Evolutionary conservation across 176 grass and related monocot species (phyloP).

Genomic region (Alloteropsis semialata): DNA sequence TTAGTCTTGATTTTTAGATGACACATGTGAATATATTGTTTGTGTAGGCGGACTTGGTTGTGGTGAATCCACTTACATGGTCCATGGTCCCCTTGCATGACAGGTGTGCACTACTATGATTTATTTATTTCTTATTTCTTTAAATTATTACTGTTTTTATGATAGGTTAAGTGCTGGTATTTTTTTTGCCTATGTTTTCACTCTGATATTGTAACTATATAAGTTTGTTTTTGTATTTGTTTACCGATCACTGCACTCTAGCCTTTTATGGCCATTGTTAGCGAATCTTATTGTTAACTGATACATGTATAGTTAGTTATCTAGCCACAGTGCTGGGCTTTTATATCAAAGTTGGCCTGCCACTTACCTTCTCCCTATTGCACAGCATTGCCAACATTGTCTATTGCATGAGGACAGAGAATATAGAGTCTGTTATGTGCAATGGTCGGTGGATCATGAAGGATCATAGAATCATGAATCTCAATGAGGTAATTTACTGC

Average conservation of each 20-base stretch:
- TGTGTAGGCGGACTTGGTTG: constrained; percentile 76
- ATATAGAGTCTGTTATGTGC: constrained; percentile 63
- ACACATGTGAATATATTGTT: not conserved
- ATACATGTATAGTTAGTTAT: not conserved
- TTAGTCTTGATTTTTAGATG: not conserved
- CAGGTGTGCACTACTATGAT: constrained; percentile 39
- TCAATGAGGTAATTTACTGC: constrained; percentile 44
- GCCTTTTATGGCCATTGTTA: not conserved
- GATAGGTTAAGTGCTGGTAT: not conserved
- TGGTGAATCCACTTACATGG: constrained; percentile 86
- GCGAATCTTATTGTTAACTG: not conserved
- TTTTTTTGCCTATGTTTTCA: not conserved
- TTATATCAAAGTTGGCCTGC: not conserved
- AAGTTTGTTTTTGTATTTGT: not conserved
- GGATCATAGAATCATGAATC: constrained; percentile 43
- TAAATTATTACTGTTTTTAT: not conserved
- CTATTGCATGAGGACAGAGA: constrained; percentile 54
- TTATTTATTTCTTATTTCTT: not conserved
- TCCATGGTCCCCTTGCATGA: constrained; percentile 92
- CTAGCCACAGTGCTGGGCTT: not conserved
- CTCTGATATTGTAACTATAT: not conserved
- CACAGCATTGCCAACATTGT: constrained; percentile 48
- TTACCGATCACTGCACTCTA: not conserved
- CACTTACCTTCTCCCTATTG: not conserved
- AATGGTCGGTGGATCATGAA: constrained; percentile 55